Percentiles rank a stretch among this genome's conserved stretches.
Evolutionary conservation across 352 stramenopile species (phyloP).

Genomic region (Phytopythium vexans): DNA sequence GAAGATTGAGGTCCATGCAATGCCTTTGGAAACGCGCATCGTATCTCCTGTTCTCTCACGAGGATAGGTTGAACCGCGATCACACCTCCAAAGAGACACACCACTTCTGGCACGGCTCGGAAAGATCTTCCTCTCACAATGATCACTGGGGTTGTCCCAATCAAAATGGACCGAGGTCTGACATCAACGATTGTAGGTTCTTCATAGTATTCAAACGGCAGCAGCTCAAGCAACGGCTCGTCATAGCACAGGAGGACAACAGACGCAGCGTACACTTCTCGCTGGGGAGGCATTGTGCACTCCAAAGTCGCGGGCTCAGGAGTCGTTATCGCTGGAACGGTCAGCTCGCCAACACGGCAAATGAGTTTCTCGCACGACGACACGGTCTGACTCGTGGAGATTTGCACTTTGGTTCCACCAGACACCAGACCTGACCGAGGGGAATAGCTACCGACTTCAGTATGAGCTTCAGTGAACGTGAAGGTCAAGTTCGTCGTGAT

Average conservation of each 20-base stretch:
- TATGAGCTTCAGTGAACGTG: constrained; percentile 14
- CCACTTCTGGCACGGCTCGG: constrained; percentile 3
- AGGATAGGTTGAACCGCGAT: constrained; percentile 6
- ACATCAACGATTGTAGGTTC: constrained; percentile 14
- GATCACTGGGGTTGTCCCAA: constrained; percentile 11
- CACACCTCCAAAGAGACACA: constrained; percentile 20
- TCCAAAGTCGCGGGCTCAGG: constrained; percentile 6
- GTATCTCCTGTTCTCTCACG: constrained; percentile 21
- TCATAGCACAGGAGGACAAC: constrained; percentile 29
- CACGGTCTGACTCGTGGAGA: constrained; percentile 10
- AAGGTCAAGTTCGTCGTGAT: constrained; percentile 25
- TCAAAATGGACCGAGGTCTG: constrained; percentile 15
- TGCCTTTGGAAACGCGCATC: constrained; percentile 19
- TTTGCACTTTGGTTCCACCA: constrained; percentile 27
- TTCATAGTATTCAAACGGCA: constrained; percentile 30
- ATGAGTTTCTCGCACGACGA: constrained; percentile 17
- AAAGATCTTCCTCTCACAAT: constrained; percentile 25
- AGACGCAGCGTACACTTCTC: constrained; percentile 8
- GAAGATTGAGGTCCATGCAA: constrained; percentile 9
- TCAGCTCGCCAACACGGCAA: constrained; percentile 24
- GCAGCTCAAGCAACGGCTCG: constrained; percentile 16
- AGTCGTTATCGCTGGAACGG: constrained; percentile 9
- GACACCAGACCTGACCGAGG: constrained; percentile 21
- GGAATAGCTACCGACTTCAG: constrained; percentile 7
- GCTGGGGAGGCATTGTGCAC: constrained; percentile 20